These are phyloP conservation scores for Blastomyces percursus DNA, from an alignment of 2,329 filamentous ascomycete genomes.

Conservation along the genomic window DNA sequence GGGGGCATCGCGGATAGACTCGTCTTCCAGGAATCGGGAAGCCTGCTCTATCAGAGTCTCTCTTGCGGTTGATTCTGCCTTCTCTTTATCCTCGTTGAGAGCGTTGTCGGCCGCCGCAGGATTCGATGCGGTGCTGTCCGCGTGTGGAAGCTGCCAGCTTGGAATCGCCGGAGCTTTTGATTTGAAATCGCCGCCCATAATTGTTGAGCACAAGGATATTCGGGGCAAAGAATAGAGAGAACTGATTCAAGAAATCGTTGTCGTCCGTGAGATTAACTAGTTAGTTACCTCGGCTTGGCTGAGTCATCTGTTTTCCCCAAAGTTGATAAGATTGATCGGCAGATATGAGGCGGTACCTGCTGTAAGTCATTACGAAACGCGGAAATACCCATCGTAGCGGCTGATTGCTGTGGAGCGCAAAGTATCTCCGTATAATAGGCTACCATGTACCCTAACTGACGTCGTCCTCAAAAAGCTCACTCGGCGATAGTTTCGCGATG, in stretches of 20 bases:
- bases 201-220: background rate
- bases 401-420: background rate
- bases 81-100: slow-evolving; percentile 8
- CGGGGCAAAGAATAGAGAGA: background rate
- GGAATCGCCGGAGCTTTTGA: slow-evolving; percentile 28
- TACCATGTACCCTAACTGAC: background rate
- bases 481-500: background rate
- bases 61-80: slow-evolving; percentile 12
- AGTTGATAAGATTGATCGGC: too few species aligned
- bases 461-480: background rate
- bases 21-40: slow-evolving; percentile 62
- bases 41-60: slow-evolving; percentile 53
- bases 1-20: slow-evolving; percentile 56
- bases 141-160: slow-evolving; percentile 27
- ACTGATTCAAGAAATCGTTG: background rate
- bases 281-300: slow-evolving; percentile 6
- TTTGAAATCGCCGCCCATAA: slow-evolving; percentile 25
- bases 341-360: background rate
- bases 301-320: too few species aligned
- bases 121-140: slow-evolving; percentile 14
- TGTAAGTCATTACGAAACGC: background rate
- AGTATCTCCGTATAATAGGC: background rate
- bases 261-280: too few species aligned
- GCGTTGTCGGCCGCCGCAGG: slow-evolving; percentile 28
- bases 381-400: background rate